Base-by-base conservation (phyloP, 805 yeast species). In the Barnettozyma californica region DNA sequence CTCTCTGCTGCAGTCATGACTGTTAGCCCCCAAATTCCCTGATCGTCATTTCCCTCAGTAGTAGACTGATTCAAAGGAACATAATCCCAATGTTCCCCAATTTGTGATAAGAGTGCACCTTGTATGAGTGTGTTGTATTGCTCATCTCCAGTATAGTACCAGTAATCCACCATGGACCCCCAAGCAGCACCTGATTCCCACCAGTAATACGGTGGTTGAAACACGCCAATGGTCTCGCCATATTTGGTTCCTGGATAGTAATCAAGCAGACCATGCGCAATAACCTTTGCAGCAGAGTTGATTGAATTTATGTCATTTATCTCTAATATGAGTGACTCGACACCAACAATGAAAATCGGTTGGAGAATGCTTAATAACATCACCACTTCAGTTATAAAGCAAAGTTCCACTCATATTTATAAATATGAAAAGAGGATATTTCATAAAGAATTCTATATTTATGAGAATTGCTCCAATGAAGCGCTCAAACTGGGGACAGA, bases 111-210 rank as follows among this genome's bases (percentile, higher is more conserved):
- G 58, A 92, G 64, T 3, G 95, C 86, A 34, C 75, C 70, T 58
- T 77, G 74, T 47, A 88, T 75, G 34, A 75, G 49, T 11, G 74
- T 72, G 40, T 76, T 84, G 58, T 80, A 87, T 1, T 91, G 79
- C 53, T 76, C 77, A 64, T 91, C 85, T 35, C 83, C 77, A 64
- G 87, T 79, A 63, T 74, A 83, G 56, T 64, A 81, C 69, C 88
- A 76, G 66, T 86, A 84, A 64, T 90, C 97, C 40, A 92, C 62
- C 75, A 92, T 70, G 18, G 86, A 74, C 9, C 96, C 96, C 87
- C 90, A 89, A 2, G 92, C 96, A 52, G 91, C 95, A 56, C 98
- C 98, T 9, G 97, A 96, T 69, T 90, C 89, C 97, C 97, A 91
- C 99, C 98, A 92, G 74, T 92, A 92, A 74, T 92, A 91, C 0